Conservation (phyloP, 805 yeast species). For the Metschnikowia gelsemii region DNA sequence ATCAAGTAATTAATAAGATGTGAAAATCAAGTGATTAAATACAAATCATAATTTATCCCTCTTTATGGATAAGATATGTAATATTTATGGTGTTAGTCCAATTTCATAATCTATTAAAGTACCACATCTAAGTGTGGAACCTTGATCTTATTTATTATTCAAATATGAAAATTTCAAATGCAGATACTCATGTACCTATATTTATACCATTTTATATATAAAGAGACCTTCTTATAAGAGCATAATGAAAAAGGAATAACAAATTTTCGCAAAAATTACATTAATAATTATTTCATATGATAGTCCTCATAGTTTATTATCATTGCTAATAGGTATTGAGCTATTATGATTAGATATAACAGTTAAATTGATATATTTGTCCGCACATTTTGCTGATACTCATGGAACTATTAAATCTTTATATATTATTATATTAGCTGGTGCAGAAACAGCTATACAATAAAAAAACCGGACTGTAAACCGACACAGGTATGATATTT, state of each 20-base stretch:
- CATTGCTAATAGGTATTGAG: conserved; percentile 4
- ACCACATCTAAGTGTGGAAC: no score
- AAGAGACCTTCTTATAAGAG: conserved; percentile 1
- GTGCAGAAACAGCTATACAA: conserved; percentile 6
- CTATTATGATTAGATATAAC: conserved; percentile 4
- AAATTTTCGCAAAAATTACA: conserved; percentile 1
- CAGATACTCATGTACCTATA: neutral
- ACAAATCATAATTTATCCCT: no score
- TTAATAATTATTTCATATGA: neutral
- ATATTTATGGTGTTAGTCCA: no score
- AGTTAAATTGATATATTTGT: conserved; percentile 6
- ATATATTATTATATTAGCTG: conserved; percentile 7
- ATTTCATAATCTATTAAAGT: no score
- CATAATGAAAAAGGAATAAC: neutral
- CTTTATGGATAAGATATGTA: no score
- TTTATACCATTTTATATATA: neutral
- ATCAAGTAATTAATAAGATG: no score
- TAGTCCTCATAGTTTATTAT: conserved; percentile 4
- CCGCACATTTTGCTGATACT: conserved; percentile 7
- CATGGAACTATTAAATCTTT: conserved; percentile 7
- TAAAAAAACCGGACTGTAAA: no score
- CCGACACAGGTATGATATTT: no score
- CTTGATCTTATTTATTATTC: no score
- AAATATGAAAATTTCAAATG: no score
- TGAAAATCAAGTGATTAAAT: no score